These are phyloP conservation scores for Cubamyces lactineus DNA, from an alignment of 768 basidiomycete genomes.

Conservation along the genomic window DNA sequence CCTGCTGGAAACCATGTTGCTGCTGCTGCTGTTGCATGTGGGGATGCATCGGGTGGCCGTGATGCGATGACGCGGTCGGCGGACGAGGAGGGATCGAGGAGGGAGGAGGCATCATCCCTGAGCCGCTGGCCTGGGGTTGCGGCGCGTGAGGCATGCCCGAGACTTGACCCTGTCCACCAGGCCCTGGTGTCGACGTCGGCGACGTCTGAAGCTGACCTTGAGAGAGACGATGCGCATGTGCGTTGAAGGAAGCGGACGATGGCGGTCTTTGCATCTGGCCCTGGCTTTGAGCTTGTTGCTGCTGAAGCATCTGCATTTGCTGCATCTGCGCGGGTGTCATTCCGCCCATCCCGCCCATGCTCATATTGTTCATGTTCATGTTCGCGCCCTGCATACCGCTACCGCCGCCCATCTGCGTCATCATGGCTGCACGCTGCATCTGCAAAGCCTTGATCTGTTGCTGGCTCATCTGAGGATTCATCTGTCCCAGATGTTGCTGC, in stretches of 20 bases:
- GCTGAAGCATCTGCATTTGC: constrained; percentile 31
- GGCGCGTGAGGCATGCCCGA: constrained; percentile 23
- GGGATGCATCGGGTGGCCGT: constrained; percentile 24
- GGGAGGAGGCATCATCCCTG: constrained; percentile 30
- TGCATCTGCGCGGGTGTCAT: constrained; percentile 31
- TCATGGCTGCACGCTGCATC: constrained; percentile 32
- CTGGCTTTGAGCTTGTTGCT: constrained; percentile 10
- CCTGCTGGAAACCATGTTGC: constrained; percentile 15
- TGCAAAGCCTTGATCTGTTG: constrained; percentile 30
- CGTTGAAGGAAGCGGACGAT: constrained; percentile 24
- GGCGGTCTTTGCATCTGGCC: constrained; percentile 19
- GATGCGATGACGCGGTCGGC: constrained; percentile 27
- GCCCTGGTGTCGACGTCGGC: constrained; percentile 16
- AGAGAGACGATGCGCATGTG: constrained; percentile 22
- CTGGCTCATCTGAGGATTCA: constrained; percentile 34
- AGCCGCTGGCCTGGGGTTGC: constrained; percentile 11
- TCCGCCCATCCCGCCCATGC: constrained; percentile 12
- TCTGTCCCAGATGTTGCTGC: constrained; percentile 36
- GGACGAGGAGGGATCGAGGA: constrained; percentile 33
- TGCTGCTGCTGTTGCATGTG: constrained; percentile 26
- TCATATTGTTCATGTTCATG: constrained; percentile 7
- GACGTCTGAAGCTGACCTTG: constrained; percentile 29
- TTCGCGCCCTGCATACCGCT: constrained; percentile 27
- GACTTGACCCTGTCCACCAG: constrained; percentile 17
- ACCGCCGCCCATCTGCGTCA: constrained; percentile 18